These are phyloP conservation scores for Penicillium pulvis DNA, from an alignment of 495 filamentous ascomycete genomes.

Conservation along the genomic window DNA sequence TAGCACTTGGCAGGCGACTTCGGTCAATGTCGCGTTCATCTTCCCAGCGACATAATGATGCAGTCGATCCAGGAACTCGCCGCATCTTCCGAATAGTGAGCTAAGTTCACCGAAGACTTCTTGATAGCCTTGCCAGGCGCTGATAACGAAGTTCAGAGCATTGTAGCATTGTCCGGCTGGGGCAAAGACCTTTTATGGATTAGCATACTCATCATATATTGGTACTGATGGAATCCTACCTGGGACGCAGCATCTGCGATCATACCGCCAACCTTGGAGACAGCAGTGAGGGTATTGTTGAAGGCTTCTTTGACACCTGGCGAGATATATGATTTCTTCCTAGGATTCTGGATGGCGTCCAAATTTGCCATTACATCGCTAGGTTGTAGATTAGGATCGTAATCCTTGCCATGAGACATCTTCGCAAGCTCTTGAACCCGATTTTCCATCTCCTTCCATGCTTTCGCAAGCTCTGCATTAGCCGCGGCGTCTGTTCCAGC, in stretches of 20 bases:
- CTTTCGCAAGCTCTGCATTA: constrained; percentile 6
- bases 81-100: constrained; percentile 6
- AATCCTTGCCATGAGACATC: not conserved
- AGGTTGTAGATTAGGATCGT: not conserved
- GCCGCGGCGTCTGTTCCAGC: constrained; percentile 2
- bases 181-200: constrained; percentile 10
- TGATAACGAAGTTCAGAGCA: constrained; percentile 18
- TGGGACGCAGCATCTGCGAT: constrained; percentile 14
- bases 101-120: constrained; percentile 5
- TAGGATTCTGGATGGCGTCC: not conserved
- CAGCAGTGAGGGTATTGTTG: constrained; percentile 8
- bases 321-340: constrained; percentile 2
- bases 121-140: constrained; percentile 13
- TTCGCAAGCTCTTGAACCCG: constrained; percentile 9
- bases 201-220: not conserved
- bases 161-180: constrained; percentile 21
- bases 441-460: constrained; percentile 7
- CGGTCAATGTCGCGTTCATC: constrained; percentile 10
- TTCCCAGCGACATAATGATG: constrained; percentile 7
- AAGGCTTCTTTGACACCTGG: constrained; percentile 3
- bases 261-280: constrained; percentile 12
- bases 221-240: not conserved
- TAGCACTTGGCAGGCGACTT: constrained; percentile 1
- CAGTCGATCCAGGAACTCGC: constrained; percentile 7
- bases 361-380: constrained; percentile 2